phyloP scores from a whole-genome alignment of 805 yeast species.

The Suhomyces emberorum region DNA sequence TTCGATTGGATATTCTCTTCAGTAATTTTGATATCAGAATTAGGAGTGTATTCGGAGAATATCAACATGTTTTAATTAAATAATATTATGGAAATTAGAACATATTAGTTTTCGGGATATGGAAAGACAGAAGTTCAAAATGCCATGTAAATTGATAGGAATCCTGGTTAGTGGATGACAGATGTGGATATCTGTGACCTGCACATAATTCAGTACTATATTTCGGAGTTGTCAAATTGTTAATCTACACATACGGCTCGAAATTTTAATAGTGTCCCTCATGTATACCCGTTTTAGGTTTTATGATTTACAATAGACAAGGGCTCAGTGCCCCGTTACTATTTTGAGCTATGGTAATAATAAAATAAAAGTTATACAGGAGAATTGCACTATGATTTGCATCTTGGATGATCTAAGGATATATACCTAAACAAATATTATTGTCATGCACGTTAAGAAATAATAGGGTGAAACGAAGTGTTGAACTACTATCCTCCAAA shows the following conservation, averaged over 20 bases:
- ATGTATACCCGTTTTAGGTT: neutral
- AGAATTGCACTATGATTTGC: too few relatives aligned
- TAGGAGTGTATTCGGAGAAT: slow-evolving; percentile 7
- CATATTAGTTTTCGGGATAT: too few relatives aligned
- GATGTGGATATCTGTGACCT: neutral
- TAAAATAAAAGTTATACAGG: too few relatives aligned
- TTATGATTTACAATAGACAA: neutral
- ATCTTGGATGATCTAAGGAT: too few relatives aligned
- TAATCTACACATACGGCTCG: neutral
- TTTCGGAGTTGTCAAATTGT: neutral
- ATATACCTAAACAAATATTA: too few relatives aligned
- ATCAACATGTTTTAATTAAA: slow-evolving; percentile 3
- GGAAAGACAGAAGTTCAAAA: too few relatives aligned
- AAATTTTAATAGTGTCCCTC: too few relatives aligned
- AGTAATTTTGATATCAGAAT: neutral
- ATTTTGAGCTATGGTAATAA: too few relatives aligned
- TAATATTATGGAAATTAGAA: too few relatives aligned
- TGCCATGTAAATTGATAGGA: too few relatives aligned
- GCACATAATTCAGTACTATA: neutral
- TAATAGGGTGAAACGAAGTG: neutral
- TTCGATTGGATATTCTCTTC: neutral
- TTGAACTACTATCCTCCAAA: too few relatives aligned
- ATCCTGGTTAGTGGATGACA: slow-evolving; percentile 2
- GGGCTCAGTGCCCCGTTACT: too few relatives aligned
- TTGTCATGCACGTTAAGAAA: neutral